Evolutionary conservation across 805 yeast species (phyloP), one percentile per base, ranked within the genome.

Genomic region (Ogataea philodendri): DNA sequence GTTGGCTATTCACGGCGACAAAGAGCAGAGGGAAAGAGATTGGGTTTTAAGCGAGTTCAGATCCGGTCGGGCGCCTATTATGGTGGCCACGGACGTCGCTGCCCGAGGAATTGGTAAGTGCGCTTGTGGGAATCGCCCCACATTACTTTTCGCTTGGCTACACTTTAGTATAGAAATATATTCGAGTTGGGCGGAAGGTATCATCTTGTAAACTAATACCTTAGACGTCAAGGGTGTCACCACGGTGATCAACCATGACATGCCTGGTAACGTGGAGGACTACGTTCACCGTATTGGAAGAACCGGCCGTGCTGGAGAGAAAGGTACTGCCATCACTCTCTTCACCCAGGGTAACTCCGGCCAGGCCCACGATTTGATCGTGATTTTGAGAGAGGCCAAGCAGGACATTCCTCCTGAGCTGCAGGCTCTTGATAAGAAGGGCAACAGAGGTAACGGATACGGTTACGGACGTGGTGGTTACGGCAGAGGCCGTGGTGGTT

Each of bases 41-140:
- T 93, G 97, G 97, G 97, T 90, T 53, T 72, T 93, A 65, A 74
- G 70, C 52, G 96, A 90, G 69, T 93, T 93, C 74, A 85, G 84
- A 76, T 60, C 77, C 43, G 97, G 97, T 55, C 84, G 81, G 66
- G 80, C 94, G 37, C 96, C 96, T 49, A 82, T 93, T 58, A 88
- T 93, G 97, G 96, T 89, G 62, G 98, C 98, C 45, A 93, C 98
- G 48, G 98, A 93, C 67, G 98, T 93, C 64, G 98, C 98, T 46
- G 96, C 98, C 51, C 85, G 98, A 77, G 98, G 98, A 80, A 88
- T 93, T 72, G 97, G 96, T 87, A 86, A 68, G 96, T 85, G 64
- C 60, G 42, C 35, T 33, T 11, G 16, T 26, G 29, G 29, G 29
- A 26, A 26, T 9, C 29, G 29, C 14, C 29, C 29, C 29, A 17